A percentile compares a stretch with the other conserved stretches of the same genome.
These are phyloP conservation scores for Odonthalia washingtoniensis DNA, from an alignment of 31 red algal species.

Conservation along the genomic window DNA sequence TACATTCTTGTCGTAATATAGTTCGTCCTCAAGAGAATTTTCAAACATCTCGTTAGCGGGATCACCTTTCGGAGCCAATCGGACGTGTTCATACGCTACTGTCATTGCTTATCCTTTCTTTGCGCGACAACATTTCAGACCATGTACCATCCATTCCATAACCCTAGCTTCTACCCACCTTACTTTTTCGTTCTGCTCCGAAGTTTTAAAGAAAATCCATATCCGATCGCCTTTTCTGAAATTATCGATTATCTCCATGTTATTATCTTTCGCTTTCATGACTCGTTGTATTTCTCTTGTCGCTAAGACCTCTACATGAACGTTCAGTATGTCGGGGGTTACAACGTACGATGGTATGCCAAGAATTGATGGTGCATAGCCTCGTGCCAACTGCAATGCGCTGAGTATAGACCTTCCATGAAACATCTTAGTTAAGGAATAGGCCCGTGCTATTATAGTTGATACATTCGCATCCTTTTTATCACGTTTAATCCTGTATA, in stretches of 20 bases:
- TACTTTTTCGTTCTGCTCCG: slow-evolving; percentile 33
- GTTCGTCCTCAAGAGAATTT: slow-evolving; percentile 19
- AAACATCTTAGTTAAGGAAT: slow-evolving; percentile 1
- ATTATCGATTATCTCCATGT: neutral
- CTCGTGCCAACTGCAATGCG: slow-evolving; percentile 30
- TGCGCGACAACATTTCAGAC: slow-evolving; percentile 9
- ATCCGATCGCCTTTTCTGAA: neutral
- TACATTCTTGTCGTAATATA: no score
- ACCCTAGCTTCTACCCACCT: slow-evolving; percentile 27
- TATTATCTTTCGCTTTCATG: neutral
- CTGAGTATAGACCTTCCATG: neutral
- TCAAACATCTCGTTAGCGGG: neutral
- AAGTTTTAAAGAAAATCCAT: slow-evolving; percentile 19
- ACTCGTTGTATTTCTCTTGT: slow-evolving; percentile 17
- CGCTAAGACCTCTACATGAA: neutral
- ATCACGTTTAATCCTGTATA: neutral
- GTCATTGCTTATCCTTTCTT: neutral
- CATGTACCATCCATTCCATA: neutral
- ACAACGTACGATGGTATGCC: neutral
- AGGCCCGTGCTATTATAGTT: neutral
- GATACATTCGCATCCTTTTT: neutral
- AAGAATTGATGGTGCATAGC: slow-evolving; percentile 23
- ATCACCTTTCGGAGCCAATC: neutral
- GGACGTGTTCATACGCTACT: slow-evolving; percentile 33
- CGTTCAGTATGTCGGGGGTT: slow-evolving; percentile 4